Evolutionary conservation across 345 rosid genomes (phyloP).

Genomic region (Clarkia xantiana): DNA sequence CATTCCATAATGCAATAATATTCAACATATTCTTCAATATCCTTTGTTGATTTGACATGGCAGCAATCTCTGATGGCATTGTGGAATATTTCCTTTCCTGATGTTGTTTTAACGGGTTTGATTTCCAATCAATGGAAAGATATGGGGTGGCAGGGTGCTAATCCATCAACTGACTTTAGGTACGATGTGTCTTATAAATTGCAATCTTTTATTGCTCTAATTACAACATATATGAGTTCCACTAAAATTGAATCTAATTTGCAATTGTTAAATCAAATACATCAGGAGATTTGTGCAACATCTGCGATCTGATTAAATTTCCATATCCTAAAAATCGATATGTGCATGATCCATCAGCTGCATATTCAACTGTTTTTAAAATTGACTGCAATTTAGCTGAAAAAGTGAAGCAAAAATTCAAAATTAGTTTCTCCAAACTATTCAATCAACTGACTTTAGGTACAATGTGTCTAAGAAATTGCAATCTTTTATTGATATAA

Average conservation of each 20-base stretch:
- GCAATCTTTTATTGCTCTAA: too few species aligned
- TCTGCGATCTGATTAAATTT: too few species aligned
- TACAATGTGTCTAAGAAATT: slow-evolving; percentile 10
- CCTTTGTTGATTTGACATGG: slow-evolving; percentile 6
- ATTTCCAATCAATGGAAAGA: slow-evolving; percentile 97
- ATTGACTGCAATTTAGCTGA: too few species aligned
- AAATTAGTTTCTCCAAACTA: too few species aligned
- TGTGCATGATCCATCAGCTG: too few species aligned
- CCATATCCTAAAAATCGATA: too few species aligned
- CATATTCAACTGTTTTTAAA: too few species aligned
- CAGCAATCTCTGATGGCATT: slow-evolving; percentile 78
- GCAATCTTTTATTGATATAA: too few species aligned
- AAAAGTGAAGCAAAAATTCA: too few species aligned
- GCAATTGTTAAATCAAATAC: too few species aligned
- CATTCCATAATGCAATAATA: not conserved
- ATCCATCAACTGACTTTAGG: slow-evolving; percentile 98
- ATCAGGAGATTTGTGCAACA: too few species aligned
- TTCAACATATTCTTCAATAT: not conserved
- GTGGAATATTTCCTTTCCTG: slow-evolving; percentile 72
- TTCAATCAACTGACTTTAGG: slow-evolving; percentile 98
- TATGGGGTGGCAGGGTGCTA: slow-evolving; percentile 99
- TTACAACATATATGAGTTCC: too few species aligned
- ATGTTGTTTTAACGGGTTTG: slow-evolving; percentile 44
- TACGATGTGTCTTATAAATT: slow-evolving; percentile 10
- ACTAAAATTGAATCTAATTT: not conserved